Base-by-base conservation (phyloP, 768 basidiomycete species). In the Lentinula guzmanii region DNA sequence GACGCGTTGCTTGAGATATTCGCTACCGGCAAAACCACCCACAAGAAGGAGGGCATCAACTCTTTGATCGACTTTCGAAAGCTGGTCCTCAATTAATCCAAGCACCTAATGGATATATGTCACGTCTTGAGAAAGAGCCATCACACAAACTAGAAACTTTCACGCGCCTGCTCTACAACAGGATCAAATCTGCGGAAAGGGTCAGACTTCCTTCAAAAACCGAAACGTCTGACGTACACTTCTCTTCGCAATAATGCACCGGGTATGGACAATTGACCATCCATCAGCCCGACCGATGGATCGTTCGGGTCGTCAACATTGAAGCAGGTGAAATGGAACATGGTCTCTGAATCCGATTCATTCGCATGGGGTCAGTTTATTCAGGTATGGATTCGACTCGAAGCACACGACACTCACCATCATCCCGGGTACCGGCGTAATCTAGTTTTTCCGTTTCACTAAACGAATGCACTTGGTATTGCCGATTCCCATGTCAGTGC, bases 291-390 rank as follows among this genome's bases (percentile, higher is more conserved):
- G 24, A 93, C 90, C 28, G 81, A 77, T 1, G 88, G 82, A 71
- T 95, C 93, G 67, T 92, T 82, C 7, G 87, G 85, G 69, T 93
- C 91, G 65, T 91, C 86, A 15, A 87, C 85, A 65, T 94, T 94
- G 79, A 95, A 95, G 72, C 91, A 93, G 35, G 86, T 93, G 72
- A 94, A 95, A 70, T 91, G 86, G 75, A 94, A 94, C 78, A 86
- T 87, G 60, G 84, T 87, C 33, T 87, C 92, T 93, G 65, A 63
- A 64, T 66, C 53, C 46, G 34, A 66, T 31, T 64, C 21, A 39
- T 34, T 21, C 35, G 28, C 11, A 51, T 42, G 34, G 52, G 39
- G 34, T 16, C 10, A 35, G 10, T 31, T 52, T 54, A 59, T 42
- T 48, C 52, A 37, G 41, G 28, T 8, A 24, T 31, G 18, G 33